phyloP scores from a whole-genome alignment of 2,329 filamentous ascomycete genomes.

The Hypomyces rosellus region DNA sequence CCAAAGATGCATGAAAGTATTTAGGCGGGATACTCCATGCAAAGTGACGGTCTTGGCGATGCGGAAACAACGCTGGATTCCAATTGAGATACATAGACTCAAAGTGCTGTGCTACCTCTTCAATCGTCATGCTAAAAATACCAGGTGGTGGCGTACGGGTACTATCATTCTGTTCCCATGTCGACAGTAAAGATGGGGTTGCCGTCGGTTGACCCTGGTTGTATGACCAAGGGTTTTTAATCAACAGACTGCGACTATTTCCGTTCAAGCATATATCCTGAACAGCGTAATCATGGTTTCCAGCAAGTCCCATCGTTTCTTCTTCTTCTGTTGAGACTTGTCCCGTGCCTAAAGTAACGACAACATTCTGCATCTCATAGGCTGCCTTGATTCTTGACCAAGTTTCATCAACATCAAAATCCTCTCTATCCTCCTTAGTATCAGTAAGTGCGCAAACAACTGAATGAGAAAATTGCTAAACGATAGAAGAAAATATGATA shows the following conservation, averaged over 20 bases:
- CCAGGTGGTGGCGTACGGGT: slow-evolving; percentile 41
- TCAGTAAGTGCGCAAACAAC: slow-evolving; percentile 1
- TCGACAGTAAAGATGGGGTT: not conserved
- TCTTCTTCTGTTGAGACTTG: slow-evolving; percentile 73
- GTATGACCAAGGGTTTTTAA: slow-evolving; percentile 96
- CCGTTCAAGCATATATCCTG: slow-evolving; percentile 64
- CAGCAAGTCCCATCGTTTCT: slow-evolving; percentile 71
- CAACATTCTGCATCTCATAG: slow-evolving; percentile 71
- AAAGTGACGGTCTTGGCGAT: slow-evolving; percentile 87
- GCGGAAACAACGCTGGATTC: slow-evolving; percentile 78
- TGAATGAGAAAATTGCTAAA: too few species aligned
- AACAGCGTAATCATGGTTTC: slow-evolving; percentile 91
- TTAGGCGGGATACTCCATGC: slow-evolving; percentile 61
- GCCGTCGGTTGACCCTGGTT: slow-evolving; percentile 46
- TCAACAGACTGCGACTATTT: slow-evolving; percentile 61
- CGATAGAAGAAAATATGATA: slow-evolving; percentile 10
- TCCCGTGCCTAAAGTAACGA: slow-evolving; percentile 87
- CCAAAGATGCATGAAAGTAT: slow-evolving; percentile 48
- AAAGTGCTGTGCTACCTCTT: slow-evolving; percentile 84
- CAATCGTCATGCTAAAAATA: slow-evolving; percentile 90
- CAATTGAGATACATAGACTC: slow-evolving; percentile 97
- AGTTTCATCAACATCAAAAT: slow-evolving; percentile 66
- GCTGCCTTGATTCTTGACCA: slow-evolving; percentile 73
- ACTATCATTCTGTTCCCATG: slow-evolving; percentile 2
- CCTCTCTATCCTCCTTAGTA: slow-evolving; percentile 50